These are phyloP conservation scores for Rosa rugosa DNA, from an alignment of 306 rosid genomes.

Conservation along the genomic window DNA sequence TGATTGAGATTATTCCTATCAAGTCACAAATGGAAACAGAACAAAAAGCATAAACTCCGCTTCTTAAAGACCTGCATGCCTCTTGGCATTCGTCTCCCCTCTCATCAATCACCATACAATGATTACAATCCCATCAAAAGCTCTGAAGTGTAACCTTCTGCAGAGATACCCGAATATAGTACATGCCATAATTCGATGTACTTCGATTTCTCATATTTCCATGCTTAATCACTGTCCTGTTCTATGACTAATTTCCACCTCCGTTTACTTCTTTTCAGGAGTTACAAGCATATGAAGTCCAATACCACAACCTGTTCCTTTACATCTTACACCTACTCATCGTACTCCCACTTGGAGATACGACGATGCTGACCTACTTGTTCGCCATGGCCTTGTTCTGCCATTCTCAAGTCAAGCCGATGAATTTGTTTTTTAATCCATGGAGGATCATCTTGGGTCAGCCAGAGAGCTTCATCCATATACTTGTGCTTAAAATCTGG, in stretches of 20 bases:
- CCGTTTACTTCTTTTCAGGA: background rate
- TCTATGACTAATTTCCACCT: background rate
- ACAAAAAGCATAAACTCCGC: background rate
- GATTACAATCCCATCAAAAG: background rate
- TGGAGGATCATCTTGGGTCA: slow-evolving; percentile 61
- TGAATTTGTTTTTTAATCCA: slow-evolving; percentile 77
- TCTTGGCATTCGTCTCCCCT: background rate
- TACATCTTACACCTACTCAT: slow-evolving; percentile 38
- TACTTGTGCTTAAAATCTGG: slow-evolving; percentile 81
- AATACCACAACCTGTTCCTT: background rate
- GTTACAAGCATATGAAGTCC: background rate
- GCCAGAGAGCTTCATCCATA: slow-evolving; percentile 73
- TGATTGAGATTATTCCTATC: background rate
- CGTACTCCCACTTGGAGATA: slow-evolving; percentile 52
- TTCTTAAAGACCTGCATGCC: background rate
- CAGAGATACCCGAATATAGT: background rate
- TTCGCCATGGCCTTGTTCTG: slow-evolving; percentile 27
- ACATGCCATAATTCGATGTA: background rate
- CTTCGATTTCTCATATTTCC: background rate
- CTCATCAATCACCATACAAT: background rate
- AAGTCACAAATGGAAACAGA: background rate
- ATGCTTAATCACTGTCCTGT: background rate
- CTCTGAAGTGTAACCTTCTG: background rate
- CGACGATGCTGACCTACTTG: slow-evolving; percentile 26
- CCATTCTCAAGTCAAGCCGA: slow-evolving; percentile 46